Percentiles rank a stretch among this genome's conserved stretches.
Evolutionary conservation across 495 filamentous ascomycete species (phyloP).

Genomic region (Aspergillus egyptiacus): DNA sequence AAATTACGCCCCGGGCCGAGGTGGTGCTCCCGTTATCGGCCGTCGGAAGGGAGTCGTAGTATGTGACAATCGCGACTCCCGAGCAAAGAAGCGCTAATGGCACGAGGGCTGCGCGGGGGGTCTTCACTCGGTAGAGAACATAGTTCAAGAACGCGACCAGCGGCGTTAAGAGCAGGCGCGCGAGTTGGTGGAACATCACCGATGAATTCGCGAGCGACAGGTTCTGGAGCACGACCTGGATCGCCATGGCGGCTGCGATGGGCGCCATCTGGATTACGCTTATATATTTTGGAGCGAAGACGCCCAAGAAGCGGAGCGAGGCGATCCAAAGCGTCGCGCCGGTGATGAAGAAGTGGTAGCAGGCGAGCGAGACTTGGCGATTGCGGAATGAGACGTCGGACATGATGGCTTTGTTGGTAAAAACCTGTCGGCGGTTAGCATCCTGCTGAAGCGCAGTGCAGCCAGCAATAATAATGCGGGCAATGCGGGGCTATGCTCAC

Average conservation of each 20-base stretch:
- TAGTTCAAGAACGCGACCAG: slow-evolving; percentile 62
- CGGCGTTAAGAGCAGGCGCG: slow-evolving; percentile 65
- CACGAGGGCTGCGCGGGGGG: slow-evolving; percentile 40
- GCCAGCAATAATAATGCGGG: no score
- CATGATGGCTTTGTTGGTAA: slow-evolving; percentile 73
- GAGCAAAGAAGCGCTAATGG: slow-evolving; percentile 59
- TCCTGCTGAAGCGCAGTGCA: neutral
- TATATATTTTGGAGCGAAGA: slow-evolving; percentile 55
- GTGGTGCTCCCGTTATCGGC: slow-evolving; percentile 43
- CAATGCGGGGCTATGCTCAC: neutral
- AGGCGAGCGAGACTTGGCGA: slow-evolving; percentile 62
- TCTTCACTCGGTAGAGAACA: slow-evolving; percentile 53
- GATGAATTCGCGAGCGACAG: slow-evolving; percentile 64
- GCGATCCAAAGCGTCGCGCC: slow-evolving; percentile 58
- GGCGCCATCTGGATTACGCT: slow-evolving; percentile 55
- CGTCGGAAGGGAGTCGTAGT: slow-evolving; percentile 58
- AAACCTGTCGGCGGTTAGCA: slow-evolving; percentile 47
- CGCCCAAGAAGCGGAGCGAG: slow-evolving; percentile 53
- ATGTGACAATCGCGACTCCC: slow-evolving; percentile 64
- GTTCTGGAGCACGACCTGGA: slow-evolving; percentile 72
- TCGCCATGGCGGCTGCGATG: slow-evolving; percentile 58
- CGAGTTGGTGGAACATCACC: slow-evolving; percentile 71
- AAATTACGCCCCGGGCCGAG: slow-evolving; percentile 51
- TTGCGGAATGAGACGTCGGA: slow-evolving; percentile 58
- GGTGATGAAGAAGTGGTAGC: slow-evolving; percentile 70